These are phyloP conservation scores for Antrodiella citrinella DNA, from an alignment of 768 basidiomycete species.

Conservation along the genomic window DNA sequence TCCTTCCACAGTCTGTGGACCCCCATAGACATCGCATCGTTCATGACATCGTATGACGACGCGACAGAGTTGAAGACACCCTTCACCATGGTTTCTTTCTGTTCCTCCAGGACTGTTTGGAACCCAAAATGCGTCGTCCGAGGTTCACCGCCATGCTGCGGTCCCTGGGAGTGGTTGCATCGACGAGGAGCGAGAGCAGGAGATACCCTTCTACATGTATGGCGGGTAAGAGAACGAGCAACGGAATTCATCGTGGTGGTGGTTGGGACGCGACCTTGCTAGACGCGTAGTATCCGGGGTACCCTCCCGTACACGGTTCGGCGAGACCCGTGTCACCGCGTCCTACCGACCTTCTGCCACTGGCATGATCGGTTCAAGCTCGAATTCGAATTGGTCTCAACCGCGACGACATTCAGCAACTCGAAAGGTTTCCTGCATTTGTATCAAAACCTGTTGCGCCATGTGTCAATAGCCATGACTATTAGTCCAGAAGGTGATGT, in stretches of 20 bases:
- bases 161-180: too few species aligned
- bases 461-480: too few species aligned
- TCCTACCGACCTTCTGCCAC: too few species aligned
- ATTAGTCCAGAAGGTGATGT: too few species aligned
- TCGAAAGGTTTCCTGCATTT: too few species aligned
- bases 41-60: slow-evolving; percentile 95
- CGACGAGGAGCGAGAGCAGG: too few species aligned
- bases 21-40: slow-evolving; percentile 96
- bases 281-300: not conserved
- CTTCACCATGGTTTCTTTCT: slow-evolving; percentile 87
- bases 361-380: too few species aligned
- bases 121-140: slow-evolving; percentile 87
- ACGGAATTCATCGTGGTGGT: not conserved
- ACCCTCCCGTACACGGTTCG: not conserved
- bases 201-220: too few species aligned
- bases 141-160: not conserved
- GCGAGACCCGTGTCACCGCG: not conserved
- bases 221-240: not conserved
- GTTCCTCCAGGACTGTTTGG: slow-evolving; percentile 75
- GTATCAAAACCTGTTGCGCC: too few species aligned
- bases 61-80: slow-evolving; percentile 95
- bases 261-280: too few species aligned
- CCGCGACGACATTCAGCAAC: too few species aligned
- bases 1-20: slow-evolving; percentile 98
- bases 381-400: too few species aligned